A percentile compares a stretch with the other conserved stretches of the same genome.
These are phyloP conservation scores for Coemansia asiatica DNA, from an alignment of 192 early-diverging fungal genomes.

Conservation along the genomic window DNA sequence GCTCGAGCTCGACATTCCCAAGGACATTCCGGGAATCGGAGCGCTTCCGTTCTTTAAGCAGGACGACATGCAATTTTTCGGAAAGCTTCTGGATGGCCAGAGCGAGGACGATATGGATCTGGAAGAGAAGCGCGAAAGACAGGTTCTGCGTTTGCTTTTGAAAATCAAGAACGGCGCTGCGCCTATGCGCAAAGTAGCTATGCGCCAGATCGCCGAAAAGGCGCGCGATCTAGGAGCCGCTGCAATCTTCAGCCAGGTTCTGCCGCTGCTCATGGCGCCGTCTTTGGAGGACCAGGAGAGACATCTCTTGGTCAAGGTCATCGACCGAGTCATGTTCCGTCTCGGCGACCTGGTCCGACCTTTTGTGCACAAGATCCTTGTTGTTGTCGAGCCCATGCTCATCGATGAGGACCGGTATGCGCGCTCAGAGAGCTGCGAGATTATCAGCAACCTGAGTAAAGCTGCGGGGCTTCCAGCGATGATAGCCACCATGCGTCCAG, in stretches of 20 bases:
- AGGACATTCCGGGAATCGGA: conserved; percentile 86
- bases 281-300: conserved; percentile 97
- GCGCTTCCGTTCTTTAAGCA: conserved; percentile 91
- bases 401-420: conserved; percentile 99
- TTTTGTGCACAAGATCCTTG: conserved; percentile 97
- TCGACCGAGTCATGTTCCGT: conserved; percentile 94
- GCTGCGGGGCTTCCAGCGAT: conserved; percentile 96
- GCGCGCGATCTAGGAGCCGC: conserved; percentile 93
- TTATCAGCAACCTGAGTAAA: conserved; percentile 96
- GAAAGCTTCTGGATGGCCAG: conserved; percentile 80
- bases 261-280: conserved; percentile 96
- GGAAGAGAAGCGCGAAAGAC: conserved; percentile 91
- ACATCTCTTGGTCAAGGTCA: conserved; percentile 96
- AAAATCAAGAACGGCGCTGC: conserved; percentile 99
- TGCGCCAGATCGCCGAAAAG: conserved; percentile 94
- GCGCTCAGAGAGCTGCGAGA: conserved; percentile 93
- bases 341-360: conserved; percentile 95
- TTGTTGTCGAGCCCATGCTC: conserved; percentile 95
- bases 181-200: conserved; percentile 86
- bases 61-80: conserved; percentile 98
- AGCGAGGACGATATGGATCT: conserved; percentile 79
- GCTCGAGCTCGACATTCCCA: conserved; percentile 66
- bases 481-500: conserved; percentile 99
- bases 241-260: conserved; percentile 93
- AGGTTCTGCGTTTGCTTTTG: conserved; percentile 92